Evolutionary conservation across 768 basidiomycete genomes (phyloP), one percentile per base, ranked within the genome.

Genomic region (Russula virescens): DNA sequence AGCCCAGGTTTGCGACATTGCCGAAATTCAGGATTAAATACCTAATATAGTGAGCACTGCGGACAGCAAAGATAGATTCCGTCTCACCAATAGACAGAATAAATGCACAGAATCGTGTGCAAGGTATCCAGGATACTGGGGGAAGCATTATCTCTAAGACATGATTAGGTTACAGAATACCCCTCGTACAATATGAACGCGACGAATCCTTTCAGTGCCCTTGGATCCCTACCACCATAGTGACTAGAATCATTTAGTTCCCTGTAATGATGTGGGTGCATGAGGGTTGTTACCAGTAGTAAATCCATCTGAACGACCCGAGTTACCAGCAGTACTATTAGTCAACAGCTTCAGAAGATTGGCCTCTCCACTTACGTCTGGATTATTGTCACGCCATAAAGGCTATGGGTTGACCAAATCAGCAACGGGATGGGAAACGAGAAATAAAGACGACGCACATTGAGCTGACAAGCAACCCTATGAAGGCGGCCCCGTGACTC

Each of bases 1-100:
- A 72, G 23, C 61, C 47, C 35, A 82, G 68, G n/a, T 75, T 76
- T 1, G 66, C 65, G 18, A 71, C 66, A 49, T 80, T 75, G 31
- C 72, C 66, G 68, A 75, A 81, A 58, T 81, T 80, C 34, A 75
- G 70, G 31, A 83, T 71, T 48, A 83, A 72, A 66, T 80, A 80
- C 74, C 81, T 82, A 52, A 4, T 14, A 40, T 35, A 16, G n/a
- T 58, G 28, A 31, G 28, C 25, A 45, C 6, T 46, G 26, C 43
- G 31, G 18, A 21, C 31, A 18, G 21, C 14, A 13, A 11, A 28
- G 19, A 11, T 19, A 7, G 18, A 14, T 23, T 43, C 21, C 5
- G 56, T 68, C 74, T 23, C 66, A 81, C 81, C 76, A 77, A 58
- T 82, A 82, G 43, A 82, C 75, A 2, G 80, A 68, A 28, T 77